Evolutionary conservation across 352 stramenopile genomes (phyloP).

Genomic region (Globisporangium alternatum): DNA sequence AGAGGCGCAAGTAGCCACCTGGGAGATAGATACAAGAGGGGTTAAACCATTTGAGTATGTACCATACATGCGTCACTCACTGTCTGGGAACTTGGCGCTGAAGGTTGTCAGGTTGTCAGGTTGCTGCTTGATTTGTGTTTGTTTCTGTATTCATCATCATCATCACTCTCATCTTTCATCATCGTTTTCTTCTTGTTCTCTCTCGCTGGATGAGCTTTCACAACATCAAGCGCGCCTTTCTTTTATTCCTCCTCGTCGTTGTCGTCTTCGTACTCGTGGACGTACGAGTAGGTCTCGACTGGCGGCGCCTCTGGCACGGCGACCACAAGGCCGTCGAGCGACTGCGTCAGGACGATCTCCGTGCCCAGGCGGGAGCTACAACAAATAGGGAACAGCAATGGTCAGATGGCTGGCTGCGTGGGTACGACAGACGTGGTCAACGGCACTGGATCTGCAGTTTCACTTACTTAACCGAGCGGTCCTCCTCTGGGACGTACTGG

Average conservation of each 20-base stretch:
- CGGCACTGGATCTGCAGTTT: background rate
- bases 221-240: background rate
- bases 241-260: slow-evolving; percentile 42
- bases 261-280: slow-evolving; percentile 86
- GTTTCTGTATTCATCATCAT: background rate
- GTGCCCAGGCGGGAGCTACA: slow-evolving; percentile 78
- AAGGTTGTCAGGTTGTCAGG: too few species aligned
- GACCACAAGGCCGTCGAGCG: slow-evolving; percentile 85
- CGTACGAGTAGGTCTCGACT: slow-evolving; percentile 82
- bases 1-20: slow-evolving; percentile 27
- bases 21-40: background rate
- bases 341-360: slow-evolving; percentile 85
- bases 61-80: background rate
- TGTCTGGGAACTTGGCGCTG: background rate
- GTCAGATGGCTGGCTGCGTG: background rate
- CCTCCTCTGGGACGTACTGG: slow-evolving; percentile 73
- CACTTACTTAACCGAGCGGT: slow-evolving; percentile 77
- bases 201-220: background rate
- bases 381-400: background rate
- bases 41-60: background rate
- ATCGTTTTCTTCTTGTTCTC: background rate
- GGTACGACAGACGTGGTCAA: background rate
- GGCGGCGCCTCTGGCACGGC: slow-evolving; percentile 81
- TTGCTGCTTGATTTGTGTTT: background rate
- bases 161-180: background rate